Evolutionary conservation across 805 yeast genomes (phyloP), one percentile per base, ranked within the genome.

Genomic region (Clavispora fructus): DNA sequence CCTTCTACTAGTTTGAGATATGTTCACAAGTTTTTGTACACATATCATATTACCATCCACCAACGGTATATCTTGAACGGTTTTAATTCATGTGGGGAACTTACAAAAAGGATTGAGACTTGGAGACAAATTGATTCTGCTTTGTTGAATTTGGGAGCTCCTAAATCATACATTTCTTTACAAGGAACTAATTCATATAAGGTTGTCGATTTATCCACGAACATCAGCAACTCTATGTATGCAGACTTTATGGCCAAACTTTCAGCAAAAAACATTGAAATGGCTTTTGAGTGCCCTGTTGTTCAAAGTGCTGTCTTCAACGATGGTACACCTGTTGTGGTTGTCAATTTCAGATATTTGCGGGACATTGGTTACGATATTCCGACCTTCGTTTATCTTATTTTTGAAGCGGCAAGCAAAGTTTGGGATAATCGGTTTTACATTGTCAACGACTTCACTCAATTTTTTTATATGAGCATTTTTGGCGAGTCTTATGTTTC

Each of bases 161-260:
- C 91, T 0, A 73, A 71, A 41, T 68, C 80, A 39, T 64, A 74
- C 19, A 74, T 73, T 39, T 80, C 79, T 10, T 77, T 80, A 47
- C 82, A 79, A 48, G 77, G 83, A 16, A 80, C 85, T 0, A 70
- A 73, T 5, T 70, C 73, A 14, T 73, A 80, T 30, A 77, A 75
- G 47, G 53, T 53, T 7, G 56, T 58, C 25, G 74, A 69, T 44
- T 49, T 63, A 12, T 74, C 74, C 31, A 73, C 74, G 40, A 69
- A 66, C 40, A 78, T 77, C 35, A 71, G 68, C 31, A 76, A 78
- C 42, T 65, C 75, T 1, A 78, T 77, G 46, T 68, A 83, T 25
- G 81, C 79, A 55, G 95, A 88, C 46, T 86, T 86, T 53, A 83
- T 89, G 88, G 76, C 80, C 25, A 82, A 80, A 46, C 76, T 81